Evolutionary conservation across 169 alveolate species (phyloP).

Genomic region (Babesia gibsoni): DNA sequence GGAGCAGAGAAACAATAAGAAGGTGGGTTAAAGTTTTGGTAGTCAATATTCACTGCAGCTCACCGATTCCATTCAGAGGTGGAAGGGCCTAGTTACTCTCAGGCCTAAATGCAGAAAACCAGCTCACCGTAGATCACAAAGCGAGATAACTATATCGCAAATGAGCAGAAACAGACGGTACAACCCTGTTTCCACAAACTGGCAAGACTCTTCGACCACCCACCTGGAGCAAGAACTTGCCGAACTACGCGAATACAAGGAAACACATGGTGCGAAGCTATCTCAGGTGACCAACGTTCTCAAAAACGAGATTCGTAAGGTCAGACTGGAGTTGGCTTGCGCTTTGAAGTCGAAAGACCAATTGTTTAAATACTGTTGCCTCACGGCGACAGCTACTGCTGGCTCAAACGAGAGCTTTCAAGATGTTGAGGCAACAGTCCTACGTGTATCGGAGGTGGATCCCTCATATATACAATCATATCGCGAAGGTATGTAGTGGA

Average conservation of each 20-base stretch:
- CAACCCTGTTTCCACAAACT: not conserved
- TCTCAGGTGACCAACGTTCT: not conserved
- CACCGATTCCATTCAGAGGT: not conserved
- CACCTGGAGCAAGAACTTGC: not conserved
- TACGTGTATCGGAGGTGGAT: not conserved
- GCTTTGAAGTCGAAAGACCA: constrained; percentile 34
- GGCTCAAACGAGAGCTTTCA: constrained; percentile 2
- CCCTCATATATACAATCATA: not conserved
- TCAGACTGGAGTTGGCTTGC: constrained; percentile 27
- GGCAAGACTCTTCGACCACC: not conserved
- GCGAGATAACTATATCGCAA: not conserved
- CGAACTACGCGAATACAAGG: not conserved
- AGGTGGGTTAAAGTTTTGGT: too few relatives aligned
- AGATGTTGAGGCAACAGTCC: constrained; percentile 18
- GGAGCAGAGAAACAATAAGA: too few relatives aligned
- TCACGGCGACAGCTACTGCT: constrained; percentile 7
- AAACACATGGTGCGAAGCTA: constrained; percentile 18
- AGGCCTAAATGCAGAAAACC: not conserved
- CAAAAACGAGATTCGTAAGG: constrained; percentile 9
- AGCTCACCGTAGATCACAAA: not conserved
- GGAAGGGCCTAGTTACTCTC: not conserved
- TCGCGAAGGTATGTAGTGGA: not conserved
- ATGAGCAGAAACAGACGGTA: not conserved
- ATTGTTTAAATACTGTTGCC: constrained; percentile 22
- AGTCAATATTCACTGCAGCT: too few relatives aligned